phyloP scores from a whole-genome alignment of 2,329 filamentous ascomycete species.

The Venturia aucupariae region DNA sequence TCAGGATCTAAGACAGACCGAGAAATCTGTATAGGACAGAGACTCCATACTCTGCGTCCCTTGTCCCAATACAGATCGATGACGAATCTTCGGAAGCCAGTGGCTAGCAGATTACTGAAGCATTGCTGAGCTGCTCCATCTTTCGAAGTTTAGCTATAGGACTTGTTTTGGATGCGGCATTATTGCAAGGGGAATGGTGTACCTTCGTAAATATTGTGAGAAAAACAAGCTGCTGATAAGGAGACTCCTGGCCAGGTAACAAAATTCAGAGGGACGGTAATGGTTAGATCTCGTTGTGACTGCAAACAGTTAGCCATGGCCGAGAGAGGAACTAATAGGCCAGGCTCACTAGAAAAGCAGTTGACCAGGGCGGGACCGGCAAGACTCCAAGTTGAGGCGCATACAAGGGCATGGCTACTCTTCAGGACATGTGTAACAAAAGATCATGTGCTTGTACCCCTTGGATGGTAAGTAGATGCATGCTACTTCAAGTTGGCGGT shows the following conservation, averaged over 20 bases:
- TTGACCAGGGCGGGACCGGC: slow-evolving; percentile 19
- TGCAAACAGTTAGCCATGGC: slow-evolving; percentile 21
- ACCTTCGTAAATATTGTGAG: slow-evolving; percentile 33
- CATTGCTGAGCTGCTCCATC: slow-evolving; percentile 43
- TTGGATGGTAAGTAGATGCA: background rate
- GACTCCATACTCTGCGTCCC: slow-evolving; percentile 43
- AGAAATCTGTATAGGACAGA: slow-evolving; percentile 44
- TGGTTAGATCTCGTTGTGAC: slow-evolving; percentile 54
- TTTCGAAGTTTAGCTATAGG: slow-evolving; percentile 28
- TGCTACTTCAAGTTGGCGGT: background rate
- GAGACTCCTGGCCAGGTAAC: slow-evolving; percentile 49
- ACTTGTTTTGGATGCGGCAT: background rate
- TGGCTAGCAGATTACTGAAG: slow-evolving; percentile 52
- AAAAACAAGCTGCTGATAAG: slow-evolving; percentile 51
- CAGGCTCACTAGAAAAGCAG: slow-evolving; percentile 22
- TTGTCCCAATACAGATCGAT: slow-evolving; percentile 58
- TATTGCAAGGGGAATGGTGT: background rate
- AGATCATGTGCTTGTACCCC: background rate
- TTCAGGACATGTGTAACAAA: background rate
- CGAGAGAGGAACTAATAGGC: background rate
- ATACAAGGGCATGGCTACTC: slow-evolving; percentile 16
- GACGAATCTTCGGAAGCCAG: slow-evolving; percentile 49
- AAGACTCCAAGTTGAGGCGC: slow-evolving; percentile 21
- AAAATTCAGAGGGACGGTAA: slow-evolving; percentile 53
- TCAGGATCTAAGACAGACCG: background rate